Percentiles rank a stretch among this genome's conserved stretches.
Evolutionary conservation across 2,329 filamentous ascomycete genomes (phyloP).

Genomic region (Mollisiaceae sp.): DNA sequence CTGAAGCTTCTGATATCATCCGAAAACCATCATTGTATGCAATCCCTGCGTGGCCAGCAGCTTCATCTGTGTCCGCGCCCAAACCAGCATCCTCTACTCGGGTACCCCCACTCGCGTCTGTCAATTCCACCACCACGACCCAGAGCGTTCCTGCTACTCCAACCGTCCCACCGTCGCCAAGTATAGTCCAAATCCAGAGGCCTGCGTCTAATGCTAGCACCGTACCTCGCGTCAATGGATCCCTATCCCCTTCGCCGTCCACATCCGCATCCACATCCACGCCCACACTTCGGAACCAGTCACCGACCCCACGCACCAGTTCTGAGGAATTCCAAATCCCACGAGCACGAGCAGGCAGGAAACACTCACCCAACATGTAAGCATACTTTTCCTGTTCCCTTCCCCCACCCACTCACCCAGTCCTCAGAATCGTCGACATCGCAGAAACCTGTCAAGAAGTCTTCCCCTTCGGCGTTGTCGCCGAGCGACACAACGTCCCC

Average conservation of each 20-base stretch:
- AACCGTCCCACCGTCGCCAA: neutral
- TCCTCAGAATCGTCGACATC: conserved; percentile 52
- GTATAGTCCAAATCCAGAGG: neutral
- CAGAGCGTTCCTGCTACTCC: neutral
- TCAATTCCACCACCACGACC: neutral
- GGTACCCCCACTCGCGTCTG: neutral
- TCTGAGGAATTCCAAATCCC: conserved; percentile 22
- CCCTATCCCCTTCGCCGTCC: neutral
- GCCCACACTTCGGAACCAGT: neutral
- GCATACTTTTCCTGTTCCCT: conserved; percentile 12
- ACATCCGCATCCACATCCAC: no score
- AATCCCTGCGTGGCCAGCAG: conserved; percentile 33
- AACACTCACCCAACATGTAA: conserved; percentile 38
- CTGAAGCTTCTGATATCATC: conserved; percentile 28
- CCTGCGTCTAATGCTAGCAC: neutral
- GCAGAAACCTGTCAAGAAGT: conserved; percentile 53
- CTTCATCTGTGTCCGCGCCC: neutral
- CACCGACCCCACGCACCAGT: neutral
- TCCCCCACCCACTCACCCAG: conserved; percentile 29
- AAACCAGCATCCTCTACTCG: neutral
- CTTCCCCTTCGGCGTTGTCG: conserved; percentile 54
- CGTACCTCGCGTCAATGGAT: neutral
- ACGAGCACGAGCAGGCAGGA: conserved; percentile 12
- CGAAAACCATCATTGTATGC: conserved; percentile 38
- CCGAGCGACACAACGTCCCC: conserved; percentile 49